Percentiles rank a stretch among this genome's conserved stretches.
These are phyloP conservation scores for Rosa lucieae DNA, from an alignment of 306 rosid species.

Conservation along the genomic window DNA sequence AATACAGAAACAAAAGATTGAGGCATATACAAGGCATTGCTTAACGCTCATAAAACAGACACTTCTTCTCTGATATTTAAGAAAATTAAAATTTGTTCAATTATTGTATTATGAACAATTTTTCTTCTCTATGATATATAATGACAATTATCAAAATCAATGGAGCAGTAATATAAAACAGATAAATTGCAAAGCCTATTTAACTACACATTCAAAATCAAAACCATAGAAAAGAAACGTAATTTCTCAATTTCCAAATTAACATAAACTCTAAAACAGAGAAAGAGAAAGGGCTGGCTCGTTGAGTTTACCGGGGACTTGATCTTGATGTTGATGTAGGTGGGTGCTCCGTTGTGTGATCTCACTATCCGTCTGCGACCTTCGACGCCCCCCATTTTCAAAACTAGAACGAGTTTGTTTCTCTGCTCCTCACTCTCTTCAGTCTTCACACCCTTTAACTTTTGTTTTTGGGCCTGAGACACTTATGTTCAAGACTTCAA, in stretches of 20 bases:
- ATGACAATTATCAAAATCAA: too few species aligned
- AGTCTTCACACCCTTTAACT: too few species aligned
- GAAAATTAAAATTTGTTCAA: background rate
- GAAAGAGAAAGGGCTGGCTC: background rate
- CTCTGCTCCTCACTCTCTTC: too few species aligned
- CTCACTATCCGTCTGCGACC: background rate
- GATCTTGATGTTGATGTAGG: constrained; percentile 40
- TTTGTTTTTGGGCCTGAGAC: too few species aligned
- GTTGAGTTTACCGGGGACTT: constrained; percentile 33
- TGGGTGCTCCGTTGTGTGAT: constrained; percentile 31
- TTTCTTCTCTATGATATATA: too few species aligned
- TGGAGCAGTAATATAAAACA: too few species aligned
- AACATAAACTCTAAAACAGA: background rate
- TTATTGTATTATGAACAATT: too few species aligned
- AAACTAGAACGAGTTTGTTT: too few species aligned
- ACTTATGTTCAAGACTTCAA: too few species aligned
- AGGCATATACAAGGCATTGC: too few species aligned
- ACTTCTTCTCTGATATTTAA: too few species aligned
- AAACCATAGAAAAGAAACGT: too few species aligned
- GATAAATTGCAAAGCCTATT: background rate
- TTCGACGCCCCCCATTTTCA: background rate
- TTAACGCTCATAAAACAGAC: background rate
- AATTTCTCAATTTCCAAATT: background rate
- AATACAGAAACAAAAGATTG: background rate
- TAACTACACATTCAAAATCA: background rate